phyloP scores from a whole-genome alignment of 2,329 filamentous ascomycete species.

The Phaeosphaeria sp. region DNA sequence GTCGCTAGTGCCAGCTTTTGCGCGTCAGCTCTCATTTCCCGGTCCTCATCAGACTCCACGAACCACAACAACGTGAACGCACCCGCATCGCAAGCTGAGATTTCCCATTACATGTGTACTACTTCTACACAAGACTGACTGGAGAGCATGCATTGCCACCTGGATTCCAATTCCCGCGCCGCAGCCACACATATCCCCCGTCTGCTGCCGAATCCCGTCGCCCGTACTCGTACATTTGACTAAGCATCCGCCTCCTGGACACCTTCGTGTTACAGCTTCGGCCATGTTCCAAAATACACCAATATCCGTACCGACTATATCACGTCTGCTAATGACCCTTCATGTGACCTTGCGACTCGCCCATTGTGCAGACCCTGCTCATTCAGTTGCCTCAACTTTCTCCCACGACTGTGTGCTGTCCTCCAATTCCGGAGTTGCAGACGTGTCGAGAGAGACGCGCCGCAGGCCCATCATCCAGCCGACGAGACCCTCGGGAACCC shows the following conservation, averaged over 20 bases:
- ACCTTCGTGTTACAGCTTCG: not conserved
- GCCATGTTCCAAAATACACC: not conserved
- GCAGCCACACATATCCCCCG: slow-evolving; percentile 1
- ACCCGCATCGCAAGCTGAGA: slow-evolving; percentile 16
- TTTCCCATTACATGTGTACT: slow-evolving; percentile 11
- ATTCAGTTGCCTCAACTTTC: slow-evolving; percentile 47
- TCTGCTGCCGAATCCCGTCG: slow-evolving; percentile 15
- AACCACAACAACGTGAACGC: slow-evolving; percentile 33
- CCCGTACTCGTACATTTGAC: slow-evolving; percentile 21
- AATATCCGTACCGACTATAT: not conserved
- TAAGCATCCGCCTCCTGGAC: not conserved
- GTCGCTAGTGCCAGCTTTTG: slow-evolving; percentile 22
- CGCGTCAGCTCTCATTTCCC: slow-evolving; percentile 24
- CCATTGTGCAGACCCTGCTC: not conserved
- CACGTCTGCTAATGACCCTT: not conserved
- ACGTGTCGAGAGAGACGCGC: slow-evolving; percentile 54
- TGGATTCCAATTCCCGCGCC: slow-evolving; percentile 11
- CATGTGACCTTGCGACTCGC: not conserved
- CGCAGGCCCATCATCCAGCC: slow-evolving; percentile 91
- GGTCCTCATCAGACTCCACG: slow-evolving; percentile 34
- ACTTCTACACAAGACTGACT: slow-evolving; percentile 9
- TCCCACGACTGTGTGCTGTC: slow-evolving; percentile 57
- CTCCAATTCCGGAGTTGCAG: slow-evolving; percentile 46
- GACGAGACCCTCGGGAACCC: slow-evolving; percentile 79
- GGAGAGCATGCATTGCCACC: slow-evolving; percentile 12